These are phyloP conservation scores for Dioscorea dumetorum DNA, from an alignment of 106 monocot species.

Conservation along the genomic window DNA sequence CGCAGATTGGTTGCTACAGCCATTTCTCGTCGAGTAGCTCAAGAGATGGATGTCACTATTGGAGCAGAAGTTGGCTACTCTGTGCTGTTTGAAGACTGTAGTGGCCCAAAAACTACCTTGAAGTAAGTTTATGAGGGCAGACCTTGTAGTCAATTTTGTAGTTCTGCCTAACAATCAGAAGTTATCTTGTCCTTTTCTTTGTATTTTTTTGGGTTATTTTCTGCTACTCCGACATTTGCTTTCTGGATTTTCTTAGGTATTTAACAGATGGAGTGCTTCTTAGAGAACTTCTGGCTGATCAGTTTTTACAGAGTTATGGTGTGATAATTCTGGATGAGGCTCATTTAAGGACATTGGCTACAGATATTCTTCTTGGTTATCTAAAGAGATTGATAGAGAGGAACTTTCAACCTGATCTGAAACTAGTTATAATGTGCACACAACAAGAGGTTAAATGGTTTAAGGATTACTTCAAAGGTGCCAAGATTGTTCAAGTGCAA, in stretches of 20 bases:
- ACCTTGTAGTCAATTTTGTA: too few relatives aligned
- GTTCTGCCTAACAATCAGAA: too few relatives aligned
- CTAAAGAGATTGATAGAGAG: conserved; percentile 55
- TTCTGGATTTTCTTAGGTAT: conserved; percentile 26
- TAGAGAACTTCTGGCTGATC: conserved; percentile 75
- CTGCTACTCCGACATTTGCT: too few relatives aligned
- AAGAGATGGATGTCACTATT: conserved; percentile 73
- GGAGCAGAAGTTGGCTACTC: conserved; percentile 83
- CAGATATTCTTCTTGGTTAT: conserved; percentile 65
- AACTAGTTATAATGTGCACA: conserved; percentile 68
- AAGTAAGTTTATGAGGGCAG: conserved; percentile 34
- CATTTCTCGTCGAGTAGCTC: conserved; percentile 64
- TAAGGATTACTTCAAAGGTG: conserved; percentile 59
- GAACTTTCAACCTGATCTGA: conserved; percentile 33
- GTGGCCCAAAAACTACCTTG: conserved; percentile 59
- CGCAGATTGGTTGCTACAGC: conserved; percentile 74
- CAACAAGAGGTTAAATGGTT: conserved; percentile 66
- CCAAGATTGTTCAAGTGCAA: conserved; percentile 58
- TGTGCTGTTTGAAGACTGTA: conserved; percentile 81
- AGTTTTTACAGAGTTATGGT: conserved; percentile 61
- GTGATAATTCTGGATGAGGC: conserved; percentile 76
- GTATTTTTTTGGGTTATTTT: too few relatives aligned
- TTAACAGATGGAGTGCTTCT: conserved; percentile 80
- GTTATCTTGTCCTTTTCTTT: too few relatives aligned
- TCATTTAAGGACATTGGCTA: conserved; percentile 63